Base-by-base conservation (phyloP, 140 eudicot genomes). In the Cichorium intybus region DNA sequence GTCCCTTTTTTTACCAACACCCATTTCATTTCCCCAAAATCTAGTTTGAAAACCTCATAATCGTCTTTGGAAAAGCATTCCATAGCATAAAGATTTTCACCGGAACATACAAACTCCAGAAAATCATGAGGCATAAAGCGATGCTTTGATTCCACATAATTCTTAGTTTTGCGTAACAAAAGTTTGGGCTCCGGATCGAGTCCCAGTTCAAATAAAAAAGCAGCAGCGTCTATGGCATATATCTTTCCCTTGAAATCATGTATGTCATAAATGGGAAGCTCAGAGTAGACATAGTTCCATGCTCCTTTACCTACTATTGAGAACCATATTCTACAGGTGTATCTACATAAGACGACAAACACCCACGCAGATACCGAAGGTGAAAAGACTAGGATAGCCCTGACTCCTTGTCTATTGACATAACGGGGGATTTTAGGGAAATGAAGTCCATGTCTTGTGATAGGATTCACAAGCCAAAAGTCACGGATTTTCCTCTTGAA, bases 401-500 rank as follows among this genome's bases (percentile, higher is more conserved):
- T 57, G 6, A 41, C 12, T n/a, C 10, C 16, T 26, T 43, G 39
- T 6, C 56, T 11, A 43, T 4, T 10, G 28, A 45, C 34, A 5
- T 12, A 51, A 61, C 4, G 23, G 9, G 54, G 49, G 51, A 7
- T 26, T 18, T 1, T 1, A 16, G 64, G 77, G 53, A 76, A 63
- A 56, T 37, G 46, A 60, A 77, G 56, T 64, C 64, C 64, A 49
- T 58, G 64, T 33, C n/a, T n/a, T n/a, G n/a, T n/a, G n/a, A n/a
- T n/a, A n/a, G 64, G 72, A 69, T 76, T 76, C 72, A 77, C 57
- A 26, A 70, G 69, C 56, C 37, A 34, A 24, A 70, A 68, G n/a
- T 53, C 55, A 2, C 16, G 22, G 1, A 43, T 31, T 15, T 7
- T 12, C 10, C 35, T 20, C 7, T 14, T 22, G 0, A n/a, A 47